Evolutionary conservation across 106 monocot genomes (phyloP).

Genomic region (Acanthochlamys bracteata): DNA sequence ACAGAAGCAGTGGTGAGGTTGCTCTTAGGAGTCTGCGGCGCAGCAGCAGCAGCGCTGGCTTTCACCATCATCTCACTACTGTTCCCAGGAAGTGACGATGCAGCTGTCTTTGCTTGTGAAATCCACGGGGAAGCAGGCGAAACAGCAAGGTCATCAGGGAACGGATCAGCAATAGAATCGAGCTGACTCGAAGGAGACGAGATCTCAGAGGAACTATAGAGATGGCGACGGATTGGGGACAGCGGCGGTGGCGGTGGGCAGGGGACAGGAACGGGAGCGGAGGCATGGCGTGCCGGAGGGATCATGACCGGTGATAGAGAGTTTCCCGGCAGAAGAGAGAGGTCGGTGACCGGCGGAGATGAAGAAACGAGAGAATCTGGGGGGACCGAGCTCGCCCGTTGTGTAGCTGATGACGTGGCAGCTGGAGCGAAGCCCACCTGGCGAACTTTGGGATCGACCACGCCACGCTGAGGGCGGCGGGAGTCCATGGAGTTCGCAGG

Average conservation of each 20-base stretch:
- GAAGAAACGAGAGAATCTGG: neutral
- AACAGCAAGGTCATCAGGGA: constrained; percentile 27
- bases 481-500: constrained; percentile 19
- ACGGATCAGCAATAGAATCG: constrained; percentile 25
- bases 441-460: constrained; percentile 33
- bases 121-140: constrained; percentile 13
- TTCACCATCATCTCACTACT: constrained; percentile 41
- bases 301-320: constrained; percentile 80
- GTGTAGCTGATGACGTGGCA: constrained; percentile 10
- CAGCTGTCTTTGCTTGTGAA: constrained; percentile 18
- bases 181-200: constrained; percentile 39
- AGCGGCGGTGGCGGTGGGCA: neutral
- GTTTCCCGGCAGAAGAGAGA: constrained; percentile 14
- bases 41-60: neutral
- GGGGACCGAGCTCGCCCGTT: constrained; percentile 8
- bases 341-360: constrained; percentile 16
- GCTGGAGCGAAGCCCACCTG: constrained; percentile 35
- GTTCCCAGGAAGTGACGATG: constrained; percentile 36
- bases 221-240: constrained; percentile 20
- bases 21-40: constrained; percentile 19
- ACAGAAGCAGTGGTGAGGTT: constrained; percentile 41
- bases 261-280: constrained; percentile 17
- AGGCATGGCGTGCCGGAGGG: constrained; percentile 60
- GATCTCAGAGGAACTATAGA: constrained; percentile 21
- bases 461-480: constrained; percentile 26